These are phyloP conservation scores for Linderniella brevidens DNA, from an alignment of 257 asterid genomes.

Conservation along the genomic window DNA sequence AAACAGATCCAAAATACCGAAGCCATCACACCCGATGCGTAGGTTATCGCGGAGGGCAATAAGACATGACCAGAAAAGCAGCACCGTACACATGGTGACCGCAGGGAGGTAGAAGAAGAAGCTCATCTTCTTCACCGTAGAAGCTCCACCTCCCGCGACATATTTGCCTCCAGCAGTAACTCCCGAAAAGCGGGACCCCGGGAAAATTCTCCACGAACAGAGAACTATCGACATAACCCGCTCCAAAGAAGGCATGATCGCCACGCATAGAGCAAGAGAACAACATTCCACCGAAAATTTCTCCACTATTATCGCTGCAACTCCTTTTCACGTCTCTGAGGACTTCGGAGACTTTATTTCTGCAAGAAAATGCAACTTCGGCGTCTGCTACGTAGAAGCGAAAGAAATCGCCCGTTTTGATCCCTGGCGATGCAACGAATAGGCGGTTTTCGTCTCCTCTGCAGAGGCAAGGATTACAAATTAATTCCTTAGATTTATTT, in stretches of 20 bases:
- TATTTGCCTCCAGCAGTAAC: constrained; percentile 70
- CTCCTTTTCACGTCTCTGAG: constrained; percentile 25
- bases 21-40: too few relatives aligned
- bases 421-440: constrained; percentile 33
- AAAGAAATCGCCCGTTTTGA: constrained; percentile 57
- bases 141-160: constrained; percentile 24
- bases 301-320: constrained; percentile 12
- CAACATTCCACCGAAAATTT: constrained; percentile 55
- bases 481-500: too few relatives aligned
- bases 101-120: too few relatives aligned
- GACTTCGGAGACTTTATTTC: constrained; percentile 22
- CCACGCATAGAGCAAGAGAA: constrained; percentile 75
- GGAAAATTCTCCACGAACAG: constrained; percentile 65
- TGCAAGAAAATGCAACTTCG: constrained; percentile 27
- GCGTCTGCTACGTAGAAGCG: constrained; percentile 44
- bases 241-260: constrained; percentile 42
- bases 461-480: constrained; percentile 10
- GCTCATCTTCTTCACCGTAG: constrained; percentile 22
- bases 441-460: constrained; percentile 77
- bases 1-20: too few relatives aligned
- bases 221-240: constrained; percentile 25
- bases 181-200: constrained; percentile 44
- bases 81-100: constrained; percentile 35
- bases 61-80: constrained; percentile 51
- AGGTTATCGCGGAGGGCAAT: constrained; percentile 16